Conservation (phyloP, 2,329 filamentous ascomycete genomes). For the Tolypocladium inflatum region DNA sequence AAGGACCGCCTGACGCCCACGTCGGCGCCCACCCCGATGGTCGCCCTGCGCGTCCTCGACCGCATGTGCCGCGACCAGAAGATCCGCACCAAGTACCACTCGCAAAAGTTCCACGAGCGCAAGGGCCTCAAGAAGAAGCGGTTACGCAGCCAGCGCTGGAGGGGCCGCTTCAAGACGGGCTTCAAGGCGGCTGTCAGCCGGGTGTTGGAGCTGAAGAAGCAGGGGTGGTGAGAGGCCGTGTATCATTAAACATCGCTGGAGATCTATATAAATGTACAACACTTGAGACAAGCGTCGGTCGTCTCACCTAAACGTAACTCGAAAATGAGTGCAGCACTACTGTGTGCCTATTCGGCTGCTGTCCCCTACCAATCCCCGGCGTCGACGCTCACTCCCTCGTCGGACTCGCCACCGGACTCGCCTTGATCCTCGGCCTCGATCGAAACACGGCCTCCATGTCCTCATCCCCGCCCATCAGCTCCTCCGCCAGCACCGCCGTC, state of each 20-base stretch:
- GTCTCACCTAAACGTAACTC: no score
- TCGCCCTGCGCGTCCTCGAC: slow-evolving; percentile 33
- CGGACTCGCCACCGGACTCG: slow-evolving; percentile 56
- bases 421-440: slow-evolving; percentile 69
- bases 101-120: slow-evolving; percentile 66
- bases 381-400: slow-evolving; percentile 19
- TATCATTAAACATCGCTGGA: neutral
- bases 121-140: slow-evolving; percentile 71
- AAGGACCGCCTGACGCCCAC: slow-evolving; percentile 15
- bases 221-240: slow-evolving; percentile 56
- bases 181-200: slow-evolving; percentile 56
- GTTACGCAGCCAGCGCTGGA: slow-evolving; percentile 59
- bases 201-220: slow-evolving; percentile 60
- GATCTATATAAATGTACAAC: neutral
- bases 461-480: slow-evolving; percentile 55
- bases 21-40: slow-evolving; percentile 28
- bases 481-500: slow-evolving; percentile 47
- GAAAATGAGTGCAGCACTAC: neutral
- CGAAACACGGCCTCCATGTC: slow-evolving; percentile 81
- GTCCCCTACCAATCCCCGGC: neutral
- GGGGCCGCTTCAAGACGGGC: slow-evolving; percentile 55
- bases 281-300: neutral
- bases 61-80: slow-evolving; percentile 39
- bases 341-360: neutral
- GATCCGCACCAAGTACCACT: slow-evolving; percentile 42